phyloP scores from a whole-genome alignment of 331 rosid species.

The Stylosanthes scabra region DNA sequence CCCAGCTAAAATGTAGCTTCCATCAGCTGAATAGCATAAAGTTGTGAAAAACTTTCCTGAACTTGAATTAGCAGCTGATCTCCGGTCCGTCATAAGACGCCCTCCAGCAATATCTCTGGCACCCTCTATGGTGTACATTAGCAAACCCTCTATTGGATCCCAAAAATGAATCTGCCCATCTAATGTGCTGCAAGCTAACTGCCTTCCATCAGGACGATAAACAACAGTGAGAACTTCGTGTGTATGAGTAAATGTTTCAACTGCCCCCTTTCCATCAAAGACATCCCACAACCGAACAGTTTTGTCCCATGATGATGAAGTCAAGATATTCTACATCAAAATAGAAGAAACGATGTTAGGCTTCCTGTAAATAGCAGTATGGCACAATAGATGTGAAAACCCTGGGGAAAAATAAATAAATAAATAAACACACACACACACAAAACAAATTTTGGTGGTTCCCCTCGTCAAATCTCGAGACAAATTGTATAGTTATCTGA shows the following conservation, averaged over 20 bases:
- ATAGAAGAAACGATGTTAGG: conserved; percentile 11
- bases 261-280: conserved; percentile 88
- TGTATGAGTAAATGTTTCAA: conserved; percentile 81
- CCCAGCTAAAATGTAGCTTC: conserved; percentile 83
- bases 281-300: conserved; percentile 97
- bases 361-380: neutral
- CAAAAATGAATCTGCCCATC: conserved; percentile 98
- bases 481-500: conserved; percentile 15
- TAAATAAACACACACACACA: neutral
- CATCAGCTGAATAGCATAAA: conserved; percentile 92
- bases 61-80: conserved; percentile 82
- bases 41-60: conserved; percentile 92
- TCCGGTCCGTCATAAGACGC: conserved; percentile 90
- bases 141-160: conserved; percentile 90
- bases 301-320: conserved; percentile 97
- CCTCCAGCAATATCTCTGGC: conserved; percentile 95
- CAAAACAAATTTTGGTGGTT: conserved; percentile 22
- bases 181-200: conserved; percentile 94
- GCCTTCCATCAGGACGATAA: conserved; percentile 97
- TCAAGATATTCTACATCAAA: conserved; percentile 67
- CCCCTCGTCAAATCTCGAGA: conserved; percentile 10
- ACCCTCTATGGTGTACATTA: conserved; percentile 93
- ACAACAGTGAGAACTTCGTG: conserved; percentile 92
- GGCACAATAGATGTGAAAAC: conserved; percentile 2
- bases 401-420: neutral